phyloP scores from a whole-genome alignment of 176 grass and related monocot genomes.

The Guadua angustifolia region DNA sequence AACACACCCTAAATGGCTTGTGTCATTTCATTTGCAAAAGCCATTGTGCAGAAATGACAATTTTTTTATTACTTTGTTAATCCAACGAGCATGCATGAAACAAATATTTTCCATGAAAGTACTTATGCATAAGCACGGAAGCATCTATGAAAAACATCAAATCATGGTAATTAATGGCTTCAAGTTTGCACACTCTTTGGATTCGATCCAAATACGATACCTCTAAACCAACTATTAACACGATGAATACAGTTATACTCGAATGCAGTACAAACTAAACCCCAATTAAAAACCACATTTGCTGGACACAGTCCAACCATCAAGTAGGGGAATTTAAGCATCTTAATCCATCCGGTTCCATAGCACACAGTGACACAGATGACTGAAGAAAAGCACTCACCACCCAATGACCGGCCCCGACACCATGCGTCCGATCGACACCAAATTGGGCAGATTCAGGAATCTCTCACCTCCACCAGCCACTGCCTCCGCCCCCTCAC shows the following conservation, averaged over 20 bases:
- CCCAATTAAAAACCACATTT: conserved; percentile 4
- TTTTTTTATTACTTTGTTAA: not conserved
- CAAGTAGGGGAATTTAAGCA: not conserved
- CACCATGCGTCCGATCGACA: conserved; percentile 86
- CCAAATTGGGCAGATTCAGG: conserved; percentile 92
- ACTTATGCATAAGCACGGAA: not conserved
- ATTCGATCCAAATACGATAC: not conserved
- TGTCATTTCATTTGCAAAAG: not conserved
- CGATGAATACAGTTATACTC: not conserved
- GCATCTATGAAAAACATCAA: not conserved
- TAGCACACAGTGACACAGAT: not conserved
- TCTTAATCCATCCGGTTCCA: not conserved
- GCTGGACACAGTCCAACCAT: not conserved
- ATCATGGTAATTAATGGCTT: conserved; percentile 13
- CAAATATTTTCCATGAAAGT: not conserved
- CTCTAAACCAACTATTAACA: conserved; percentile 2
- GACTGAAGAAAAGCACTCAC: conserved; percentile 43
- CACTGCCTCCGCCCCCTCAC: not conserved
- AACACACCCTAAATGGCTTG: too few species aligned
- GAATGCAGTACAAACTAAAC: conserved; percentile 5
- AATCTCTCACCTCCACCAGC: conserved; percentile 57
- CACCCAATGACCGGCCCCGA: conserved; percentile 91
- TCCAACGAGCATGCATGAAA: not conserved
- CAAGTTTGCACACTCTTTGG: not conserved
- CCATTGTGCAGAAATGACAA: not conserved